These are phyloP conservation scores for Ciborinia camelliae DNA, from an alignment of 2,329 filamentous ascomycete species.

Conservation along the genomic window DNA sequence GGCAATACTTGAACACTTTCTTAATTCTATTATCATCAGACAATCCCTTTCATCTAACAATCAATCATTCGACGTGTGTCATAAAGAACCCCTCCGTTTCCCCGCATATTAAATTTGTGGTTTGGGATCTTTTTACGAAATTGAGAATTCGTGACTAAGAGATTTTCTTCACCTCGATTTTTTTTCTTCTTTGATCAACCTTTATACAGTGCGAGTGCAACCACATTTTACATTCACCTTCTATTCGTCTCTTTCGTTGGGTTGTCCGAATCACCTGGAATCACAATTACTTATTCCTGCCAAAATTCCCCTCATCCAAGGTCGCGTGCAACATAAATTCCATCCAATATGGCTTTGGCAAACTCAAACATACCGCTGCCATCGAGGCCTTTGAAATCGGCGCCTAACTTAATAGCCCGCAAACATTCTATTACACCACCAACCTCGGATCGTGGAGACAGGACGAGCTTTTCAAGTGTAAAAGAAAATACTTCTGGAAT, in stretches of 20 bases:
- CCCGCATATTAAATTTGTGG: slow-evolving; percentile 13
- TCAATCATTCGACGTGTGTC: slow-evolving; percentile 1
- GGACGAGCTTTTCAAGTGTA: slow-evolving; percentile 36
- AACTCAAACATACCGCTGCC: slow-evolving; percentile 15
- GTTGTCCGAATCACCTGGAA: slow-evolving; percentile 9
- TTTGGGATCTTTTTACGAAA: slow-evolving; percentile 14
- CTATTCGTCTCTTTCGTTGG: slow-evolving; percentile 7
- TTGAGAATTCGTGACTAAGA: slow-evolving; percentile 18
- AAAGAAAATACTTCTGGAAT: slow-evolving; percentile 39
- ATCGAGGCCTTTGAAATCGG: slow-evolving; percentile 15
- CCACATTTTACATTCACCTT: slow-evolving; percentile 15
- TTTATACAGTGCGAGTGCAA: slow-evolving; percentile 17
- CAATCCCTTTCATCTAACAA: slow-evolving; percentile 2
- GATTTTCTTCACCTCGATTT: slow-evolving; percentile 3
- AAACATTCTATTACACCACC: slow-evolving; percentile 23
- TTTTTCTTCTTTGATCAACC: slow-evolving; percentile 17
- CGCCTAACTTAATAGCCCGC: slow-evolving; percentile 8
- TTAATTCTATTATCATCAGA: neutral
- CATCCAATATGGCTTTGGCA: slow-evolving; percentile 12
- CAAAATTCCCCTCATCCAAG: slow-evolving; percentile 9
- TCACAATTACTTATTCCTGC: neutral
- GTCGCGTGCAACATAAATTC: neutral
- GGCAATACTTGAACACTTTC: neutral
- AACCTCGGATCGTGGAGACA: slow-evolving; percentile 32
- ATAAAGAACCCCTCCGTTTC: slow-evolving; percentile 9